phyloP scores from a whole-genome alignment of 176 grass and related monocot genomes.

The Urochloa ruziziensis region DNA sequence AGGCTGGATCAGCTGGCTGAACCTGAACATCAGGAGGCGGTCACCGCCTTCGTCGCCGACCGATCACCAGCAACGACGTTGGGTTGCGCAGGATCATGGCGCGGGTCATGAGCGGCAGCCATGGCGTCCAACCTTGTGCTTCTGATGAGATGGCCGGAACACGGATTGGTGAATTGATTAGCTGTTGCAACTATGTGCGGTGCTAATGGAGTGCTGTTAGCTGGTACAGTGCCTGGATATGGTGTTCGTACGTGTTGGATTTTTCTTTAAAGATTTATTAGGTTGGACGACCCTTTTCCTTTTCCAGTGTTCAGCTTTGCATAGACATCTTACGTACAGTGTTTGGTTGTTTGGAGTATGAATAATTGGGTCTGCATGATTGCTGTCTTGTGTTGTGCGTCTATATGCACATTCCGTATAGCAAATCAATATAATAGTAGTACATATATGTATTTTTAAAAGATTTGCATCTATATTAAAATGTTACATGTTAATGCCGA shows the following conservation, averaged over 20 bases:
- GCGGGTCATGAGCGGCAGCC: neutral
- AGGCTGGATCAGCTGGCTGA: slow-evolving; percentile 19
- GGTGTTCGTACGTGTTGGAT: neutral
- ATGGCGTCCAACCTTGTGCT: neutral
- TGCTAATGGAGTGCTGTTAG: neutral
- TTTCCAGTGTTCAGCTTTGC: neutral
- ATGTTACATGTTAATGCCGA: neutral
- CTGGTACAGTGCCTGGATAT: neutral
- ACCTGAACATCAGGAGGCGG: neutral
- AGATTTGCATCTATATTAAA: neutral
- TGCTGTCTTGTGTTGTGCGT: neutral
- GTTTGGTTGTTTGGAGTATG: neutral
- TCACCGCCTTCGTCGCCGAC: neutral
- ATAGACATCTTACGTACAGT: neutral
- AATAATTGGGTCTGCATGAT: neutral
- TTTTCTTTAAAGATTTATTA: neutral
- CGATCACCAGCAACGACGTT: neutral
- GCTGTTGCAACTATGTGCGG: neutral
- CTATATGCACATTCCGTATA: neutral
- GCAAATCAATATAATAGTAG: neutral
- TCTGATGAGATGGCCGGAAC: neutral
- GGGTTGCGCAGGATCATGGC: neutral
- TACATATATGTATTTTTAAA: neutral
- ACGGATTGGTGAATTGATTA: neutral
- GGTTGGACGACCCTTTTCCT: neutral